These are phyloP conservation scores for Suhomyces vadensis DNA, from an alignment of 805 yeast genomes.

Conservation along the genomic window DNA sequence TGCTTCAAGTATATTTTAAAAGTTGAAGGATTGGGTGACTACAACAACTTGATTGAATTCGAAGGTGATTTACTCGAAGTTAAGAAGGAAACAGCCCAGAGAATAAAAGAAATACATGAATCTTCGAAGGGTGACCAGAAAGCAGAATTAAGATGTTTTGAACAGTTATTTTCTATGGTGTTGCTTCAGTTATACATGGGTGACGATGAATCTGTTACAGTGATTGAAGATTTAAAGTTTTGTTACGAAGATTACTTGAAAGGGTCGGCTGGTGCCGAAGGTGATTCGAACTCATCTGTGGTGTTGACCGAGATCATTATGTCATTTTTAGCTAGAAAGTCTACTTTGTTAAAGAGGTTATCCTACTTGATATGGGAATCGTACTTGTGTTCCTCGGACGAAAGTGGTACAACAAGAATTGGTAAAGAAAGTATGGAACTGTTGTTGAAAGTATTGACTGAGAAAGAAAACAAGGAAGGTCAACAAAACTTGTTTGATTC, in stretches of 20 bases:
- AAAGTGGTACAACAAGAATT: conserved; percentile 26
- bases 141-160: conserved; percentile 63
- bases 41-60: conserved; percentile 35
- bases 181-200: conserved; percentile 76
- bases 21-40: conserved; percentile 23
- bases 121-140: conserved; percentile 26
- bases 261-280: conserved; percentile 31
- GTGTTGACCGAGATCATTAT: conserved; percentile 44
- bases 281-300: conserved; percentile 30
- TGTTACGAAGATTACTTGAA: conserved; percentile 53
- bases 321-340: conserved; percentile 46
- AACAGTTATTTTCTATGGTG: conserved; percentile 73
- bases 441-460: conserved; percentile 36
- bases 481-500: conserved; percentile 73
- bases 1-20: conserved; percentile 43
- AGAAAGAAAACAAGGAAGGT: conserved; percentile 82
- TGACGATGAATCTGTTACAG: conserved; percentile 71
- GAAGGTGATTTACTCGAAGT: conserved; percentile 59
- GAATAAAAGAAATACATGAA: conserved; percentile 37
- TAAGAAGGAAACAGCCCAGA: conserved; percentile 48
- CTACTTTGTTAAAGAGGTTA: conserved; percentile 38
- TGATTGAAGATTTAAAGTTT: conserved; percentile 68
- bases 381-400: conserved; percentile 32
- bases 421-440: conserved; percentile 36
- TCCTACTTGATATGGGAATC: conserved; percentile 43